Percentiles rank a stretch among this genome's conserved stretches.
These are phyloP conservation scores for Mollisiaceae sp. DNA, from an alignment of 2,329 filamentous ascomycete species.

Conservation along the genomic window DNA sequence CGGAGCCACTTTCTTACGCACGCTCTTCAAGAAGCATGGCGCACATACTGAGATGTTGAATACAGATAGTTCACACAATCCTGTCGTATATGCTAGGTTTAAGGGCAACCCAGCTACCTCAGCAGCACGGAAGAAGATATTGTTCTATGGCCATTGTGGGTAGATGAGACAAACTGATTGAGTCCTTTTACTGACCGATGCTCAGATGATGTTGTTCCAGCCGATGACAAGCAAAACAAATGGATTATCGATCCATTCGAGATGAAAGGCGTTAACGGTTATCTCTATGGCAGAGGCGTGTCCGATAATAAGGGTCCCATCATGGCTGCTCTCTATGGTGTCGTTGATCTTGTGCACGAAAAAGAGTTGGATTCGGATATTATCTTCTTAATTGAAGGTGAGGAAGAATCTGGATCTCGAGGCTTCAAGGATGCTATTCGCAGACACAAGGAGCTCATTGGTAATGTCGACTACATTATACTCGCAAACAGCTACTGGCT, in stretches of 20 bases:
- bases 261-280: slow-evolving; percentile 88
- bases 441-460: slow-evolving; percentile 82
- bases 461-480: slow-evolving; percentile 90
- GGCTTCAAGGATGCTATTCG: slow-evolving; percentile 86
- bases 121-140: slow-evolving; percentile 76
- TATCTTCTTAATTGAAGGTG: slow-evolving; percentile 92
- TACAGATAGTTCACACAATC: slow-evolving; percentile 77
- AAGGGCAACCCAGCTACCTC: slow-evolving; percentile 72
- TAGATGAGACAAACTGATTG: background rate
- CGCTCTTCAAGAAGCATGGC: slow-evolving; percentile 89
- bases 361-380: slow-evolving; percentile 86
- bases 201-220: slow-evolving; percentile 83
- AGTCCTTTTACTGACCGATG: slow-evolving; percentile 12
- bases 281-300: slow-evolving; percentile 92
- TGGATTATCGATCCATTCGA: slow-evolving; percentile 90
- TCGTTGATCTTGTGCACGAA: slow-evolving; percentile 85
- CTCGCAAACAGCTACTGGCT: slow-evolving; percentile 99
- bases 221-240: slow-evolving; percentile 79
- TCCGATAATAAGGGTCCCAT: slow-evolving; percentile 98
- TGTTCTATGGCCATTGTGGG: slow-evolving; percentile 90
- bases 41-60: slow-evolving; percentile 90
- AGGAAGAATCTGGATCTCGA: slow-evolving; percentile 92
- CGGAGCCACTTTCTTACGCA: slow-evolving; percentile 87
- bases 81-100: slow-evolving; percentile 92
- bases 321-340: slow-evolving; percentile 90